Evolutionary conservation across 257 asterid species (phyloP).

Genomic region (Solanum ossicruentum): DNA sequence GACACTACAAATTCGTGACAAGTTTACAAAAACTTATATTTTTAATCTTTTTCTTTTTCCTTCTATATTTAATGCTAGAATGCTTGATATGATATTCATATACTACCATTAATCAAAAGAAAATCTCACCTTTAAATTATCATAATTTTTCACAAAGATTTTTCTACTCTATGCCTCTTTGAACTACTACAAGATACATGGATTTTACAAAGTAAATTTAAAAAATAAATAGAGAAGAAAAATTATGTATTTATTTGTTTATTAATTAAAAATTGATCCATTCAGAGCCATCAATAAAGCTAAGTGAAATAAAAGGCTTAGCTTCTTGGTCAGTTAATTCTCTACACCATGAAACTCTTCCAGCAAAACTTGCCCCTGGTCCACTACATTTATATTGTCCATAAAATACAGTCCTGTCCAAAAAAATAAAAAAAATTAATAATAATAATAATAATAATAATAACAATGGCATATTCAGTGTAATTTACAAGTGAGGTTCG

Average conservation of each 20-base stretch:
- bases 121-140: background rate
- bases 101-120: background rate
- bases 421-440: background rate
- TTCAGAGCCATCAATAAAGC: slow-evolving; percentile 82
- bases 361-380: slow-evolving; percentile 80
- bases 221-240: background rate
- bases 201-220: background rate
- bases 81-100: background rate
- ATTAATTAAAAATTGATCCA: slow-evolving; percentile 45
- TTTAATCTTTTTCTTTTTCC: background rate
- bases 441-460: background rate
- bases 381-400: slow-evolving; percentile 96
- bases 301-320: slow-evolving; percentile 79
- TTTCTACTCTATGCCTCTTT: background rate
- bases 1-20: too few relatives aligned
- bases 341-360: slow-evolving; percentile 90
- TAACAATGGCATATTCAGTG: background rate
- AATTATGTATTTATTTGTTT: background rate
- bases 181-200: background rate
- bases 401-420: slow-evolving; percentile 77
- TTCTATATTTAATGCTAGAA: background rate
- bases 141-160: background rate
- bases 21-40: too few relatives aligned
- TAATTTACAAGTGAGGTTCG: background rate
- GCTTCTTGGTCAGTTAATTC: slow-evolving; percentile 87